phyloP scores from a whole-genome alignment of 768 basidiomycete genomes.

The Mycena maculata region DNA sequence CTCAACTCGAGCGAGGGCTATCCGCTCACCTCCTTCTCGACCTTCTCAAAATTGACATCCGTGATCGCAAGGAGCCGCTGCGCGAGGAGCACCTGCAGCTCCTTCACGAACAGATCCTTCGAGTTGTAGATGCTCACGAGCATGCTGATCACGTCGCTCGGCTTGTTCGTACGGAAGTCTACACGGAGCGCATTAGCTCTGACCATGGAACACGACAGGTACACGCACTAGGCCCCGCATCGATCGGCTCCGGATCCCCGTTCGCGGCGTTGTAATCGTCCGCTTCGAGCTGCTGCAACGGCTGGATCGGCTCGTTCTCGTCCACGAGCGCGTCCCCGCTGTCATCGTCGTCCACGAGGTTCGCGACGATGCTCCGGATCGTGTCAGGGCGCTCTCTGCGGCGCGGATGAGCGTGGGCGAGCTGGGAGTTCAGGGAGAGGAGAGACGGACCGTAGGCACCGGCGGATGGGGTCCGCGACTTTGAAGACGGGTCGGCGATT shows the following conservation, averaged over 20 bases:
- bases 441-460: slow-evolving; percentile 82
- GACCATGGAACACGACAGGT: background rate
- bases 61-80: slow-evolving; percentile 84
- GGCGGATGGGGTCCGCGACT: slow-evolving; percentile 91
- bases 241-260: slow-evolving; percentile 96
- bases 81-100: slow-evolving; percentile 91
- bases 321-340: slow-evolving; percentile 85
- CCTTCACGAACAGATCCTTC: slow-evolving; percentile 95
- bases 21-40: slow-evolving; percentile 73
- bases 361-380: slow-evolving; percentile 91
- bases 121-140: slow-evolving; percentile 98
- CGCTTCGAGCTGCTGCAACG: slow-evolving; percentile 76
- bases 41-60: slow-evolving; percentile 83
- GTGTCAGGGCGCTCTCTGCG: slow-evolving; percentile 88
- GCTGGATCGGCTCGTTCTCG: slow-evolving; percentile 83
- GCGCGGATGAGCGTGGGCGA: background rate
- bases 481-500: slow-evolving; percentile 93
- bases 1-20: slow-evolving; percentile 90
- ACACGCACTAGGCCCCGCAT: slow-evolving; percentile 89
- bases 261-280: slow-evolving; percentile 93
- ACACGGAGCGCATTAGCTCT: slow-evolving; percentile 9
- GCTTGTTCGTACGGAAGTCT: slow-evolving; percentile 94
- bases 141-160: slow-evolving; percentile 94
- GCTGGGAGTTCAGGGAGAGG: too few species aligned
- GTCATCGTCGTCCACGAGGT: slow-evolving; percentile 86